These are phyloP conservation scores for Protostelium mycophagum DNA, from an alignment of 78 protist species.

Conservation along the genomic window DNA sequence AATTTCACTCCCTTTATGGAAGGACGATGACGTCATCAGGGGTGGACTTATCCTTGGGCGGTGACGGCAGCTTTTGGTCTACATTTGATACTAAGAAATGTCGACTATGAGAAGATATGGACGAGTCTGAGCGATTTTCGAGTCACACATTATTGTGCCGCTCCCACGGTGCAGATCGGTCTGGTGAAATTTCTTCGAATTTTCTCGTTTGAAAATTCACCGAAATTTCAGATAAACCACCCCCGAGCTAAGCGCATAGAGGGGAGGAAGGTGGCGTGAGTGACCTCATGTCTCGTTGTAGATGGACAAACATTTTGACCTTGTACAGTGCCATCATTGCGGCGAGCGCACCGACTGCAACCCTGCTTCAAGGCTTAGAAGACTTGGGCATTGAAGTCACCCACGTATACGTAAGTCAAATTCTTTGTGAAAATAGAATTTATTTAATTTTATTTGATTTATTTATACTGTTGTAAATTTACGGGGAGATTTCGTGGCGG, in stretches of 20 bases:
- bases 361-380: not conserved
- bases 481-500: no score
- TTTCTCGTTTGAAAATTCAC: no score
- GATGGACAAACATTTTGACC: no score
- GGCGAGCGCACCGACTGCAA: not conserved
- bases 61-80: not conserved
- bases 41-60: not conserved
- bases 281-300: no score
- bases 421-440: no score
- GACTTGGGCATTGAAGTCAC: not conserved
- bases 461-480: no score
- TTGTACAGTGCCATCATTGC: not conserved
- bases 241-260: not conserved
- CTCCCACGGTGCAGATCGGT: not conserved
- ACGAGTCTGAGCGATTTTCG: not conserved
- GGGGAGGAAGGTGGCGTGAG: not conserved
- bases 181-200: no score
- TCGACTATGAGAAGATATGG: not conserved
- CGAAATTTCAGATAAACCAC: no score
- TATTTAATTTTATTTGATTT: no score
- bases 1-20: not conserved
- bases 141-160: not conserved
- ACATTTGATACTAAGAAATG: not conserved
- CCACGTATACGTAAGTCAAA: not conserved
- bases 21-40: not conserved